Evolutionary conservation across 2,329 filamentous ascomycete genomes (phyloP).

Genomic region (Microdochium bolleyi): DNA sequence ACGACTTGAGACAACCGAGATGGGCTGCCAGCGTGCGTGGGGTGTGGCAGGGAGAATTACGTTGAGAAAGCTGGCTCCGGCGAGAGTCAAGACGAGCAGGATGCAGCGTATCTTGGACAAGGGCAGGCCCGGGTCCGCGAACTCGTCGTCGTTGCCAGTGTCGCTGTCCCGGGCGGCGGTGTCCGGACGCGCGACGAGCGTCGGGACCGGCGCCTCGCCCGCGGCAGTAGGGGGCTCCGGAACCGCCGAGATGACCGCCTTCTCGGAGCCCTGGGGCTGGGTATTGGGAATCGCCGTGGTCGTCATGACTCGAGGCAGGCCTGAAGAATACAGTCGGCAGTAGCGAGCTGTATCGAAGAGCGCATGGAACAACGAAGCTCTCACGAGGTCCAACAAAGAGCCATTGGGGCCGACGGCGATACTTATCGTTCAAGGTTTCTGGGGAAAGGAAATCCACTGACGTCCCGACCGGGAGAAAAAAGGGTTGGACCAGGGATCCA

Average conservation of each 20-base stretch:
- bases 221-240: background rate
- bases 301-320: background rate
- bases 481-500: too few species aligned
- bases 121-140: conserved; percentile 14
- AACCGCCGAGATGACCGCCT: background rate
- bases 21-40: too few species aligned
- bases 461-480: too few species aligned
- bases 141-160: conserved; percentile 5
- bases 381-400: too few species aligned
- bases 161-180: background rate
- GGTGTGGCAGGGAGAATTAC: conserved; percentile 28
- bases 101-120: conserved; percentile 44
- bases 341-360: too few species aligned
- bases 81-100: conserved; percentile 44
- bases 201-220: background rate
- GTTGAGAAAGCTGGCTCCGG: conserved; percentile 49
- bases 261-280: background rate
- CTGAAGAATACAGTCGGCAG: too few species aligned
- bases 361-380: too few species aligned
- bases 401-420: too few species aligned
- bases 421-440: too few species aligned
- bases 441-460: too few species aligned
- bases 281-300: background rate
- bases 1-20: too few species aligned
- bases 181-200: background rate